These are phyloP conservation scores for Russula compacta DNA, from an alignment of 768 basidiomycete genomes.

Conservation along the genomic window DNA sequence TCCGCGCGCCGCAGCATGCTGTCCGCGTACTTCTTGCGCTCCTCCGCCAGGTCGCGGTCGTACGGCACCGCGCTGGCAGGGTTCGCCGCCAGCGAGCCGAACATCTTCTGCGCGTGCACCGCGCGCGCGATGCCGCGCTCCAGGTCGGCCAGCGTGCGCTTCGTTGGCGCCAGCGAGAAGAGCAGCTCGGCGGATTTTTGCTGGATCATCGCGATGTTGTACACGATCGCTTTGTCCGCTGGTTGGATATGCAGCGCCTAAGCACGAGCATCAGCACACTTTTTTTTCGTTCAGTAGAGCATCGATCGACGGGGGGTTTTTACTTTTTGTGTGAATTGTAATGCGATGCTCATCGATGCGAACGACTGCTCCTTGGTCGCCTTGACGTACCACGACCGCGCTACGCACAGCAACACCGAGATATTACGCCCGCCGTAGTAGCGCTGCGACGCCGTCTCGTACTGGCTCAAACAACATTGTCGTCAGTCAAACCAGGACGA, in stretches of 20 bases:
- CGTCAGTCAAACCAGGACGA: not conserved
- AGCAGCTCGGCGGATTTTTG: slow-evolving; percentile 93
- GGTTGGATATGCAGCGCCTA: slow-evolving; percentile 83
- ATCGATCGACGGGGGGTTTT: not conserved
- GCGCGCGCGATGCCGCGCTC: slow-evolving; percentile 73
- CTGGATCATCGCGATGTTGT: slow-evolving; percentile 97
- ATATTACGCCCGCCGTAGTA: slow-evolving; percentile 70
- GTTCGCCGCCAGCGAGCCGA: slow-evolving; percentile 75
- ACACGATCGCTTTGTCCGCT: slow-evolving; percentile 80
- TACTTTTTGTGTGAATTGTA: slow-evolving; percentile 76
- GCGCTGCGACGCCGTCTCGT: slow-evolving; percentile 80
- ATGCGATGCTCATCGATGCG: slow-evolving; percentile 70
- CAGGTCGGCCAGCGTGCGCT: slow-evolving; percentile 76
- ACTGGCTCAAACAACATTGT: too few relatives aligned
- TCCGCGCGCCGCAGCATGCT: slow-evolving; percentile 74
- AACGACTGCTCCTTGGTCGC: slow-evolving; percentile 86
- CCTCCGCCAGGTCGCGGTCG: slow-evolving; percentile 77
- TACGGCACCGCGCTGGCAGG: slow-evolving; percentile 66
- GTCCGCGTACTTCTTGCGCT: slow-evolving; percentile 84
- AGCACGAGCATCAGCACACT: too few relatives aligned
- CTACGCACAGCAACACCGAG: slow-evolving; percentile 72
- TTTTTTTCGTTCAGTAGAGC: too few relatives aligned
- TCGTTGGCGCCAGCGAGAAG: slow-evolving; percentile 59
- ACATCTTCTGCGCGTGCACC: slow-evolving; percentile 76
- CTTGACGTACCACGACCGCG: slow-evolving; percentile 91